These are phyloP conservation scores for Anaeramoeba ignava DNA, from an alignment of 78 protist genomes.

Conservation along the genomic window DNA sequence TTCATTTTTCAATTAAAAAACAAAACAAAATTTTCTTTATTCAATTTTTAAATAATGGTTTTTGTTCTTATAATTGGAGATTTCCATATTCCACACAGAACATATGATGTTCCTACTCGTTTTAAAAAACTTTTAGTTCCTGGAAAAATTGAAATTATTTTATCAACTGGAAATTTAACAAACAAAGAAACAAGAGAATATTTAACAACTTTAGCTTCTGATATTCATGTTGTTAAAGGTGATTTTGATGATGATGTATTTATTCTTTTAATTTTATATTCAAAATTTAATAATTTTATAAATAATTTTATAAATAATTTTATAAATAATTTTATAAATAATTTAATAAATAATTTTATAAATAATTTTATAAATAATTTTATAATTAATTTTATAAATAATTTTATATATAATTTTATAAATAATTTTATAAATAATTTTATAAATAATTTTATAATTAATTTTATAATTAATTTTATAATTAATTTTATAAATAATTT, in stretches of 20 bases:
- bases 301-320: background rate
- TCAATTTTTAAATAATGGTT: constrained; percentile 21
- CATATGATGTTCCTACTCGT: constrained; percentile 61
- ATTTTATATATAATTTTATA: too few species aligned
- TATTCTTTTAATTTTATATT: too few species aligned
- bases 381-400: background rate
- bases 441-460: too few species aligned
- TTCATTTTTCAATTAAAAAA: constrained; percentile 2
- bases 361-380: too few species aligned
- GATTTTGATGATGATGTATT: constrained; percentile 92
- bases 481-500: too few species aligned
- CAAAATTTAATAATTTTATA: too few species aligned
- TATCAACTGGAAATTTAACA: constrained; percentile 94
- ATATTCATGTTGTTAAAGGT: constrained; percentile 78
- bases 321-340: background rate
- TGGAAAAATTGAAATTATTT: constrained; percentile 78
- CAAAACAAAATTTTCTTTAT: background rate
- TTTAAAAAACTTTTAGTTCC: constrained; percentile 84
- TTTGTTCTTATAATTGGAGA: constrained; percentile 94
- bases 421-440: too few species aligned
- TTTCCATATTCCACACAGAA: constrained; percentile 90
- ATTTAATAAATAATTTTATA: background rate
- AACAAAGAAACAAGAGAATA: constrained; percentile 63
- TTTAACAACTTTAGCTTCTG: constrained; percentile 65
- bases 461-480: too few species aligned